Conservation (phyloP, 441 rosid genomes). For the Corymbia calophylla region DNA sequence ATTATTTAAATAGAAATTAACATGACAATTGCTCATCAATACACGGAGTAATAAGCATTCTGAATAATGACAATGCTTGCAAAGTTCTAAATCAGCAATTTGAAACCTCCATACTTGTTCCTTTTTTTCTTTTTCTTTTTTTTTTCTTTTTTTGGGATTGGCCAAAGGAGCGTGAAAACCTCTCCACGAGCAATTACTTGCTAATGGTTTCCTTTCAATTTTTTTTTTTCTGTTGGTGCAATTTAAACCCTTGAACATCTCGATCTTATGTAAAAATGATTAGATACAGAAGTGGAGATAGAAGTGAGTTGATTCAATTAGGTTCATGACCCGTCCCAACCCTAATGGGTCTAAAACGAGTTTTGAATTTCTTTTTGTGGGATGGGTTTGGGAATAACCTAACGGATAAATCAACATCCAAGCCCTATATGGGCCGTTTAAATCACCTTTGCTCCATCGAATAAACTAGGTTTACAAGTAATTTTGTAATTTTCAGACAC, state of each 20-base stretch:
- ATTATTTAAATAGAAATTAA: not conserved
- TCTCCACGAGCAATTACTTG: not conserved
- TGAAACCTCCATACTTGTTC: not conserved
- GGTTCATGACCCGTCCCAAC: not conserved
- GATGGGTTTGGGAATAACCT: not conserved
- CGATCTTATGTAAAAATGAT: not conserved
- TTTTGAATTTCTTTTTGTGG: not conserved
- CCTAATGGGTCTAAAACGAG: not conserved
- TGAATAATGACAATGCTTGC: not conserved
- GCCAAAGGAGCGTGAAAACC: not conserved
- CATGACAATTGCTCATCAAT: not conserved
- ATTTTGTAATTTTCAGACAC: not conserved
- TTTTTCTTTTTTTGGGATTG: not conserved
- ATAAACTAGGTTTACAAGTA: not conserved
- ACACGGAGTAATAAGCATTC: not conserved
- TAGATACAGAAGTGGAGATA: not conserved
- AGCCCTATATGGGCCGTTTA: not conserved
- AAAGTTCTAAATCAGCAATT: not conserved
- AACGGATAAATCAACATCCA: not conserved
- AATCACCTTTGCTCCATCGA: not conserved
- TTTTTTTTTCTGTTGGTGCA: no score
- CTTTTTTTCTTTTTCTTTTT: not conserved
- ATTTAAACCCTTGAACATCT: not conserved
- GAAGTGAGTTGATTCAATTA: not conserved
- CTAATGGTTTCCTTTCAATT: not conserved